These are phyloP conservation scores for Trametes sp. DNA, from an alignment of 1,284 basidiomycete genomes.

Conservation along the genomic window DNA sequence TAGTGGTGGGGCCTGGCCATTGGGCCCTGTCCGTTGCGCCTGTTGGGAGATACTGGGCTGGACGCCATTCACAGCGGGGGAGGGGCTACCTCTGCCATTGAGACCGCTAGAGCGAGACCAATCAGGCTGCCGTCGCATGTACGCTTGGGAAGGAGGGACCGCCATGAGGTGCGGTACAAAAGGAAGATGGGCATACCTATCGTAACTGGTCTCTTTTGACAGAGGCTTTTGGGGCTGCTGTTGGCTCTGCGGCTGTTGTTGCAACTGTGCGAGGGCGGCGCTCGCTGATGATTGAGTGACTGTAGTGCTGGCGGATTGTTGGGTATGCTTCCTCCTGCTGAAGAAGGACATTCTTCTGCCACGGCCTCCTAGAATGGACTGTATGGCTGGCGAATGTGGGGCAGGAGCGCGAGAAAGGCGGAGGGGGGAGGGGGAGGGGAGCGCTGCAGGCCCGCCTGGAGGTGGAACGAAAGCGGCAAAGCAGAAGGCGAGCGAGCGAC, in stretches of 20 bases:
- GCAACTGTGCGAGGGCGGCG: conserved; percentile 63
- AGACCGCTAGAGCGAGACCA: conserved; percentile 37
- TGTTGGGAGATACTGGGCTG: conserved; percentile 35
- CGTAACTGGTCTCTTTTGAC: conserved; percentile 43
- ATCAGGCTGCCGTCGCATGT: conserved; percentile 30
- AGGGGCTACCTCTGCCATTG: conserved; percentile 43
- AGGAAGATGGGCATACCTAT: conserved; percentile 36
- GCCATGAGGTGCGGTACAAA: conserved; percentile 17
- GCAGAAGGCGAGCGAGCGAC: conserved; percentile 19
- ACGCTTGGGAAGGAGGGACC: conserved; percentile 15
- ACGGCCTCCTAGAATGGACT: conserved; percentile 61
- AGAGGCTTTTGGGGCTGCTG: conserved; percentile 43
- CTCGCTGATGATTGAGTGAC: conserved; percentile 66
- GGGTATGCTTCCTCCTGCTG: conserved; percentile 78
- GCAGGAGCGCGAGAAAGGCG: conserved; percentile 17
- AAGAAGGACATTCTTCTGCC: conserved; percentile 89
- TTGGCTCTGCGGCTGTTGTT: conserved; percentile 36
- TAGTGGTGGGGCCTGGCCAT: conserved; percentile 30
- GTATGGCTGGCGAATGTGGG: conserved; percentile 52
- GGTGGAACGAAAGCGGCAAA: conserved; percentile 33
- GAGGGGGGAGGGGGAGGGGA: conserved; percentile 21
- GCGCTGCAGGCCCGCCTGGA: conserved; percentile 40
- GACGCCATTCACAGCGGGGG: conserved; percentile 35
- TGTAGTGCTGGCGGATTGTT: conserved; percentile 48
- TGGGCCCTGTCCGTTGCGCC: conserved; percentile 30